Conservation (phyloP, 768 basidiomycete species). For the Amanita exitialis region DNA sequence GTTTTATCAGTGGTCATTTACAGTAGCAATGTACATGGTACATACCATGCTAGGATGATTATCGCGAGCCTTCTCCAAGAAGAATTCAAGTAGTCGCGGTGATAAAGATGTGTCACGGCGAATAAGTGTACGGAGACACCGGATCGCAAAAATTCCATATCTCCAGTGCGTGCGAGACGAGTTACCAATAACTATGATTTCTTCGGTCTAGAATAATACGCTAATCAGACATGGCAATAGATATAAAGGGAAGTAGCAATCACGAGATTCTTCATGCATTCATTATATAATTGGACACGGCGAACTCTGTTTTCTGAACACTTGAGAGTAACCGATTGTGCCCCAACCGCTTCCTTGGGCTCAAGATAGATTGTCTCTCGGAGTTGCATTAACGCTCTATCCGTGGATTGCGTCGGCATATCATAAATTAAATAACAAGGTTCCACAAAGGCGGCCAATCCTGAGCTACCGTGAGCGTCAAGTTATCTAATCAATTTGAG, state of each 20-base stretch:
- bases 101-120: slow-evolving; percentile 50
- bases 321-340: slow-evolving; percentile 22
- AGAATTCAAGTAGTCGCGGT: slow-evolving; percentile 39
- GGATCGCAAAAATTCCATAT: slow-evolving; percentile 61
- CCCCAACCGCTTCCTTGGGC: slow-evolving; percentile 19
- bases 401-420: slow-evolving; percentile 33
- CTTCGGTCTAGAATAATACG: slow-evolving; percentile 18
- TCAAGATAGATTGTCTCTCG: slow-evolving; percentile 23
- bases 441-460: slow-evolving; percentile 50
- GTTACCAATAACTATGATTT: slow-evolving; percentile 49
- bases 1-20: slow-evolving; percentile 3
- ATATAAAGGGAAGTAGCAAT: slow-evolving; percentile 12
- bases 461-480: slow-evolving; percentile 21
- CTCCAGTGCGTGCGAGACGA: slow-evolving; percentile 68
- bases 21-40: slow-evolving; percentile 18
- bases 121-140: slow-evolving; percentile 58
- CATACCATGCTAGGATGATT: slow-evolving; percentile 60
- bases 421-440: slow-evolving; percentile 48
- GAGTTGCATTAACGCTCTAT: slow-evolving; percentile 25
- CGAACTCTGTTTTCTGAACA: slow-evolving; percentile 34
- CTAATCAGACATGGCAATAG: not conserved
- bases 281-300: slow-evolving; percentile 31
- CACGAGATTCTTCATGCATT: slow-evolving; percentile 34
- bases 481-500: not conserved
- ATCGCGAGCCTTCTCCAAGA: slow-evolving; percentile 51